phyloP scores from a whole-genome alignment of 257 asterid species.

The Solanum tacnaense region DNA sequence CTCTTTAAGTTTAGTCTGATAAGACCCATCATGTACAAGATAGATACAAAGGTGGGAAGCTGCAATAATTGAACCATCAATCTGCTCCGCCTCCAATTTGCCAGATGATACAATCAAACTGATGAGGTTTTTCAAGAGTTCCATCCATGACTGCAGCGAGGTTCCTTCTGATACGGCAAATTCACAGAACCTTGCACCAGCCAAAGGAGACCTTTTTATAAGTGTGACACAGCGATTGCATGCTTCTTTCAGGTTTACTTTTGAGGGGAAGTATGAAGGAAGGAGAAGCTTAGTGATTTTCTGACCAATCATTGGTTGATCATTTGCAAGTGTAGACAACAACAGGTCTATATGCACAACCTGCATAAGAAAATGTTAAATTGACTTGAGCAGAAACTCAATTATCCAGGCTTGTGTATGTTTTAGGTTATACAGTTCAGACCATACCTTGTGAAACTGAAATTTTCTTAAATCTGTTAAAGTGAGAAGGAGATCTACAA shows the following conservation, averaged over 20 bases:
- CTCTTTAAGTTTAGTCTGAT: conserved; percentile 38
- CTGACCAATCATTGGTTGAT: conserved; percentile 64
- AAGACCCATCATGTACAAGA: conserved; percentile 48
- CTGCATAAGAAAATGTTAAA: conserved; percentile 33
- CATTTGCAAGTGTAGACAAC: conserved; percentile 65
- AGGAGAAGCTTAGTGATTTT: conserved; percentile 85
- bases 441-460: conserved; percentile 80
- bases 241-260: conserved; percentile 71
- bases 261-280: conserved; percentile 82
- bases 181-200: conserved; percentile 94
- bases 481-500: conserved; percentile 75
- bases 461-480: conserved; percentile 55
- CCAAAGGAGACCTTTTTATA: conserved; percentile 68
- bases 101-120: conserved; percentile 38
- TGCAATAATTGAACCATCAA: conserved; percentile 62
- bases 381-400: conserved; percentile 4
- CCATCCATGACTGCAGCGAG: conserved; percentile 47
- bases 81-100: conserved; percentile 37
- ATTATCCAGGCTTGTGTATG: not conserved
- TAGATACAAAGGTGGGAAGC: conserved; percentile 58
- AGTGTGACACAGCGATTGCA: conserved; percentile 75
- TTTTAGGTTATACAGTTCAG: not conserved
- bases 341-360: conserved; percentile 55
- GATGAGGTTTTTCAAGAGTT: conserved; percentile 50
- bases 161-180: conserved; percentile 72